phyloP scores from a whole-genome alignment of 2,329 filamentous ascomycete species.

The Macrophomina pseudophaseolina region DNA sequence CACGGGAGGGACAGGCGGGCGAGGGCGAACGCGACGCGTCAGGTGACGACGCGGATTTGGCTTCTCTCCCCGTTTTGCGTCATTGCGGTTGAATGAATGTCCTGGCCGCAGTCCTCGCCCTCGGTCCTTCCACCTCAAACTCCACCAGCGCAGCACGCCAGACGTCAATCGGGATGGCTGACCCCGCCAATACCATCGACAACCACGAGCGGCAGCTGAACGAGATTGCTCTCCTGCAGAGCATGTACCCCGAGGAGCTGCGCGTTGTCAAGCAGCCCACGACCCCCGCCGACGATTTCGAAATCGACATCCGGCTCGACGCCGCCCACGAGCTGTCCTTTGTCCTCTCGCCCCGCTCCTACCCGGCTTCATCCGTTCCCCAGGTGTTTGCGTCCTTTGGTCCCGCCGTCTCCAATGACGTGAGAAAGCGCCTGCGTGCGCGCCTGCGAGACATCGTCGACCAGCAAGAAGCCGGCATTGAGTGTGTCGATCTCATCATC shows the following conservation, averaged over 20 bases:
- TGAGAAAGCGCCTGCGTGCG: conserved; percentile 1
- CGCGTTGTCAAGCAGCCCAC: conserved; percentile 15
- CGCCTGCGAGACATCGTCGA: conserved; percentile 2
- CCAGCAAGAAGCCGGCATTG: conserved; percentile 10
- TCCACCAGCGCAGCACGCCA: no score
- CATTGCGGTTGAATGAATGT: no score
- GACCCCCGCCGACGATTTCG: conserved; percentile 8
- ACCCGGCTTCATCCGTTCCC: conserved; percentile 4
- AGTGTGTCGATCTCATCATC: conserved; percentile 25
- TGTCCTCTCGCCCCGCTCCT: conserved; percentile 8
- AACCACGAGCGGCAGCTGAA: conserved; percentile 23
- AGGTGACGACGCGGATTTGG: no score
- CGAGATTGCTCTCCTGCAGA: conserved; percentile 21
- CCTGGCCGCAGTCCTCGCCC: no score
- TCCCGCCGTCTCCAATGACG: neutral
- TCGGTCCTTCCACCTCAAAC: no score
- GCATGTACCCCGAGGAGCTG: conserved; percentile 25
- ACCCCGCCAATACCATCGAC: neutral
- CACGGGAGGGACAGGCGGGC: no score
- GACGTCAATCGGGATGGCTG: no score
- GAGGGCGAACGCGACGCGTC: no score
- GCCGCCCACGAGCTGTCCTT: conserved; percentile 15
- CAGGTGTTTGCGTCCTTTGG: conserved; percentile 18
- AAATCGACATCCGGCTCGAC: conserved; percentile 7
- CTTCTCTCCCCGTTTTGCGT: no score